Conservation (phyloP, 1,139 yeast genomes). For the Magnusiomyces paraingens region DNA sequence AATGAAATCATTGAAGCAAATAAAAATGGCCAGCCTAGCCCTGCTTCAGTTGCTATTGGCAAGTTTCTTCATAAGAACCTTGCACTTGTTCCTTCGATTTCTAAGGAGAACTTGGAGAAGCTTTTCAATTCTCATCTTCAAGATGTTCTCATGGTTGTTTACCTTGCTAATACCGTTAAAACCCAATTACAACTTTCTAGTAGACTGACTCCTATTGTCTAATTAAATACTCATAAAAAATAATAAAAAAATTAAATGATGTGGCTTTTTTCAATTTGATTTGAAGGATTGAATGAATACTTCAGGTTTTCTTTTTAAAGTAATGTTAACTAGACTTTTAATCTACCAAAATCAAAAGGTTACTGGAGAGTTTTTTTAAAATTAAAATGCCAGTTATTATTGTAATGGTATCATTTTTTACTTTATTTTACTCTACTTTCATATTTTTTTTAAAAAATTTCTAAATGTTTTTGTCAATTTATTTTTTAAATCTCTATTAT, state of each 20-base stretch:
- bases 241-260: background rate
- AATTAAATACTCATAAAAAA: conserved; percentile 9
- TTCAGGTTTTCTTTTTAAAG: too few species aligned
- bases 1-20: conserved; percentile 40
- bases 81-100: conserved; percentile 55
- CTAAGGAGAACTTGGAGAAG: conserved; percentile 51
- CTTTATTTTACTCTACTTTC: too few species aligned
- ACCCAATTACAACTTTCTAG: conserved; percentile 80
- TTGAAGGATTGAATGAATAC: background rate
- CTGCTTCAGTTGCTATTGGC: conserved; percentile 52
- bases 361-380: too few species aligned
- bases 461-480: too few species aligned
- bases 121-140: conserved; percentile 70
- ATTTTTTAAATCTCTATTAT: too few species aligned
- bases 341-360: too few species aligned
- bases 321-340: too few species aligned
- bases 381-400: too few species aligned
- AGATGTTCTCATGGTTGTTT: conserved; percentile 78
- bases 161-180: conserved; percentile 76
- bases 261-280: background rate
- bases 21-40: conserved; percentile 29
- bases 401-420: too few species aligned
- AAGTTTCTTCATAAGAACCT: conserved; percentile 60
- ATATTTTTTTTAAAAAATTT: background rate
- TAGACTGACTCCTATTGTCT: conserved; percentile 54